Percentiles rank a stretch among this genome's conserved stretches.
phyloP scores from a whole-genome alignment of 192 early-diverging fungal species.

The Neocallimastix lanati region DNA sequence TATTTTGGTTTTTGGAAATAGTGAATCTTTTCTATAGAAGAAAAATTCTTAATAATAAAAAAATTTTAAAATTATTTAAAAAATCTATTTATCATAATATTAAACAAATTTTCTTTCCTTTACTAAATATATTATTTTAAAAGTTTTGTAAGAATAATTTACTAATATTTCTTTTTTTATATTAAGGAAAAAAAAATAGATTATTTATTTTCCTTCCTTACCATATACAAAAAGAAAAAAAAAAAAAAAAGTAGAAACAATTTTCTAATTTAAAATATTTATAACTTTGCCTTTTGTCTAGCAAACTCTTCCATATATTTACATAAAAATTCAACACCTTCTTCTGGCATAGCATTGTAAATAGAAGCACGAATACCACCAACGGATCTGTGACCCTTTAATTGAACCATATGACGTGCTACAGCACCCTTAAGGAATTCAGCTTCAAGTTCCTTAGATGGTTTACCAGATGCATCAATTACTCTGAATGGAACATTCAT shows the following conservation, averaged over 20 bases:
- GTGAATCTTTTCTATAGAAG: too few species aligned
- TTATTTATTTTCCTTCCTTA: too few species aligned
- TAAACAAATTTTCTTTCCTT: background rate
- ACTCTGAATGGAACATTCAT: conserved; percentile 90
- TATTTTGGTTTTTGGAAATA: too few species aligned
- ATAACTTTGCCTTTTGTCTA: background rate
- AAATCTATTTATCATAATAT: background rate
- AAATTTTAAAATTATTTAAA: background rate
- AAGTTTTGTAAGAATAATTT: background rate
- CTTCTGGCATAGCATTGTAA: conserved; percentile 82
- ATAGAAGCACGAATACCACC: conserved; percentile 85
- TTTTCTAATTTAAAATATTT: background rate
- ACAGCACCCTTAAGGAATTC: conserved; percentile 68
- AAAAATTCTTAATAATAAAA: background rate
- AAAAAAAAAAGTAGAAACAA: background rate
- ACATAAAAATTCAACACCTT: conserved; percentile 62
- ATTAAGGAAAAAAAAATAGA: too few species aligned
- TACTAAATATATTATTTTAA: background rate
- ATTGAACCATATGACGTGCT: conserved; percentile 60
- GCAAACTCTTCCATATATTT: conserved; percentile 64
- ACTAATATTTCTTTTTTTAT: background rate
- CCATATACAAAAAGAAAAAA: background rate
- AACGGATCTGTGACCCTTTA: conserved; percentile 86
- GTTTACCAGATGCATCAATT: conserved; percentile 18
- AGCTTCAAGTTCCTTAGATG: conserved; percentile 38